Conservation (phyloP, 1,284 basidiomycete species). For the Sanghuangporus baumii region DNA sequence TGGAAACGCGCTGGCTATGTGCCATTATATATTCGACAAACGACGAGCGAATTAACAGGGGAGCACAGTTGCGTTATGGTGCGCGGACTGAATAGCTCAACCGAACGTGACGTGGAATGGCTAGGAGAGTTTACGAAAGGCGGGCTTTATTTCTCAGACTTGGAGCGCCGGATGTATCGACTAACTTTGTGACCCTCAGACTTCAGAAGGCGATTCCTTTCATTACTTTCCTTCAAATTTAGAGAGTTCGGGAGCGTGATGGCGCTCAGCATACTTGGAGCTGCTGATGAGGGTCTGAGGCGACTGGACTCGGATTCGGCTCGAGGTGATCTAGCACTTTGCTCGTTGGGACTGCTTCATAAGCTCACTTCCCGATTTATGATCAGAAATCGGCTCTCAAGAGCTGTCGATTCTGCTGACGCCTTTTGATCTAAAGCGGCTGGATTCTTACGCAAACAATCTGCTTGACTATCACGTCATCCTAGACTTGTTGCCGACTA, state of each 20-base stretch:
- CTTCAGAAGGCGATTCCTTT: constrained; percentile 88
- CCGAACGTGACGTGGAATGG: constrained; percentile 68
- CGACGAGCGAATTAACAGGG: constrained; percentile 91
- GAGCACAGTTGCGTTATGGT: constrained; percentile 97
- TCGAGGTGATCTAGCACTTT: constrained; percentile 33
- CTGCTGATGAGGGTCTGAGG: constrained; percentile 63
- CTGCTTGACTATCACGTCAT: constrained; percentile 96
- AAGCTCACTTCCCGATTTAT: neutral
- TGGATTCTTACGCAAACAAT: constrained; percentile 95
- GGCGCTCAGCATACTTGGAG: constrained; percentile 86
- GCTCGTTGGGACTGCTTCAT: neutral
- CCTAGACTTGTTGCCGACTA: constrained; percentile 82
- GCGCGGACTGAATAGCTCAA: constrained; percentile 69
- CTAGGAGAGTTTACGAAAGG: constrained; percentile 87
- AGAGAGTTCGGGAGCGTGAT: constrained; percentile 87
- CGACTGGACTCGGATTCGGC: constrained; percentile 34
- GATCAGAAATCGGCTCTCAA: constrained; percentile 49
- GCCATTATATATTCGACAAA: constrained; percentile 92
- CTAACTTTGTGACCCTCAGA: constrained; percentile 43
- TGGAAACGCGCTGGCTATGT: constrained; percentile 94
- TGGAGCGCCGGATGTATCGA: neutral
- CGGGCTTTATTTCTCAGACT: constrained; percentile 29
- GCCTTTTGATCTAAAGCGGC: constrained; percentile 93
- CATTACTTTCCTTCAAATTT: constrained; percentile 91
- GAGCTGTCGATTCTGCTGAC: constrained; percentile 77